These are phyloP conservation scores for Rhododendron molle DNA, from an alignment of 148 eudicot species.

Conservation along the genomic window DNA sequence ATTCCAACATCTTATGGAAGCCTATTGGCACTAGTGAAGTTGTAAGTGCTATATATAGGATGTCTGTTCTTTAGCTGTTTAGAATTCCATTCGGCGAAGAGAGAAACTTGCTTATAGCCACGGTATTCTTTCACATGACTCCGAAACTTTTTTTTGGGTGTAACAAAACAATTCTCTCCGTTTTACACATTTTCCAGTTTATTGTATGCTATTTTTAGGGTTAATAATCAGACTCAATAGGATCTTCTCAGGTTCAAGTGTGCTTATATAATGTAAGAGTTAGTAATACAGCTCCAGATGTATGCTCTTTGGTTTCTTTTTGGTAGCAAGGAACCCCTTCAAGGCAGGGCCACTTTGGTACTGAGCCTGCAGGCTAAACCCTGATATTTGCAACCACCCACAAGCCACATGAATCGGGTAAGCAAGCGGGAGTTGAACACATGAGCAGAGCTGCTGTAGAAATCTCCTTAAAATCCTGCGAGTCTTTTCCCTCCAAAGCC, in stretches of 20 bases:
- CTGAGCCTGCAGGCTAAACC: background rate
- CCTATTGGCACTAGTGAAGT: slow-evolving; percentile 31
- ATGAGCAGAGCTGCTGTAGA: background rate
- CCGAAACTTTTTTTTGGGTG: background rate
- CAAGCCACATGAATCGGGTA: background rate
- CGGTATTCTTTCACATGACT: background rate
- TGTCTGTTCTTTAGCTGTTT: background rate
- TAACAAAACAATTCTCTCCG: background rate
- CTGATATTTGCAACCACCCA: background rate
- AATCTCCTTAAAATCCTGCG: background rate
- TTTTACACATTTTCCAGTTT: background rate
- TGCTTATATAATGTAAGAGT: background rate
- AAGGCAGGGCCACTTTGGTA: background rate
- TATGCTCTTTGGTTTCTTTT: background rate
- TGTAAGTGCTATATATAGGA: slow-evolving; percentile 31
- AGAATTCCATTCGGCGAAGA: background rate
- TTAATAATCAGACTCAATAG: background rate
- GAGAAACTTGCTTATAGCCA: background rate
- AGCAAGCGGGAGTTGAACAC: background rate
- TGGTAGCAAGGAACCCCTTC: background rate
- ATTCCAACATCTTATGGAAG: slow-evolving; percentile 51
- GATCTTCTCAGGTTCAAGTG: background rate
- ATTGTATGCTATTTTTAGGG: background rate
- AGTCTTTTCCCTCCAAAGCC: background rate
- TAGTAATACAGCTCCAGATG: background rate